A percentile compares a stretch with the other conserved stretches of the same genome.
phyloP scores from a whole-genome alignment of 169 alveolate species.

The Plasmodium knowlesi region DNA sequence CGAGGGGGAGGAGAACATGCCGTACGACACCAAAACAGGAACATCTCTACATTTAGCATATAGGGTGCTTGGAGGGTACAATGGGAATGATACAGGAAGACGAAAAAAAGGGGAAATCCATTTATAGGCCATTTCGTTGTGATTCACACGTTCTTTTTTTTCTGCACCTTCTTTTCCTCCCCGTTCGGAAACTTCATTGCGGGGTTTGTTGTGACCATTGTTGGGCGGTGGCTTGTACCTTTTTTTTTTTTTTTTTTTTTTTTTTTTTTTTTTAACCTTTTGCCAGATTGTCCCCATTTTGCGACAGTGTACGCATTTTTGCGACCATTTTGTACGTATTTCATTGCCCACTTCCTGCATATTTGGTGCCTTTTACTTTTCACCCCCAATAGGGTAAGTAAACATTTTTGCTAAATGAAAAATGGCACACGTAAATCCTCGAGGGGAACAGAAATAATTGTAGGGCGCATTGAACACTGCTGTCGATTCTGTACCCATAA shows the following conservation, averaged over 20 bases:
- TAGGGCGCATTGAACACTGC: not conserved
- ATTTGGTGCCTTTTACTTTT: not conserved
- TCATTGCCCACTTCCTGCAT: not conserved
- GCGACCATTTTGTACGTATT: not conserved
- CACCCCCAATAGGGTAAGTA: not conserved
- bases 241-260: too few relatives aligned
- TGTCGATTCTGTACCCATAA: not conserved
- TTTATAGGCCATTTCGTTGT: not conserved
- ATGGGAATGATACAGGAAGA: not conserved
- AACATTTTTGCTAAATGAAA: not conserved
- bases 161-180: not conserved
- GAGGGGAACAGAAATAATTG: not conserved
- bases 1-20: not conserved
- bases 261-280: not conserved
- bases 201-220: not conserved
- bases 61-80: not conserved
- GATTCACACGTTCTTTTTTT: not conserved
- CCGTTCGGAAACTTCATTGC: not conserved
- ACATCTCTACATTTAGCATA: not conserved
- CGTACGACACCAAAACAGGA: not conserved
- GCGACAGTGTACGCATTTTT: not conserved
- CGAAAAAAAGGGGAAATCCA: not conserved
- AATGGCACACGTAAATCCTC: not conserved
- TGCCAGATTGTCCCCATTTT: not conserved
- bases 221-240: not conserved